A percentile compares a stretch with the other conserved stretches of the same genome.
phyloP scores from a whole-genome alignment of 768 basidiomycete species.

The Lactarius vividus region DNA sequence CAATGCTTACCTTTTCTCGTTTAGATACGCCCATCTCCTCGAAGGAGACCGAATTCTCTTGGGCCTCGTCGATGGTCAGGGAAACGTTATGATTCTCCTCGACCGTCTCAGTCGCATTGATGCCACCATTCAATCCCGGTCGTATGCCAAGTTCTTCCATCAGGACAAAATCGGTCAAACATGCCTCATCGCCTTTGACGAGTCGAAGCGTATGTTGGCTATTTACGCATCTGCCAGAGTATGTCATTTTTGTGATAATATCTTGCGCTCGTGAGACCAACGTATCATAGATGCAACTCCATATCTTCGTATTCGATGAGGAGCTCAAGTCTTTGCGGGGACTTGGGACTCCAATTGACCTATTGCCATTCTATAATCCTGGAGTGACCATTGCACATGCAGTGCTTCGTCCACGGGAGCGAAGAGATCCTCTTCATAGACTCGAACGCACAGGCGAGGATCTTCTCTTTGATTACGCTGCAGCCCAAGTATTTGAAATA shows the following conservation, averaged over 20 bases:
- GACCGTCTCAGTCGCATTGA: constrained; percentile 17
- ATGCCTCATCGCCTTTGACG: constrained; percentile 50
- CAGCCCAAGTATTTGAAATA: constrained; percentile 45
- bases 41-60: constrained; percentile 22
- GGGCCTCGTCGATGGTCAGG: constrained; percentile 10
- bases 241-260: not conserved
- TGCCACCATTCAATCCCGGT: not conserved
- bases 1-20: not conserved
- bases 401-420: constrained; percentile 47
- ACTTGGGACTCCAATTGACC: constrained; percentile 41
- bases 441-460: constrained; percentile 40
- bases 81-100: constrained; percentile 21
- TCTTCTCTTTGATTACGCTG: constrained; percentile 53
- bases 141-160: constrained; percentile 33
- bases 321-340: constrained; percentile 41
- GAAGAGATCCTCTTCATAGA: constrained; percentile 58
- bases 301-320: constrained; percentile 52
- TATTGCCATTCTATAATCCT: constrained; percentile 43
- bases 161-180: constrained; percentile 48
- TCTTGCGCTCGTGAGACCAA: not conserved
- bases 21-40: constrained; percentile 24
- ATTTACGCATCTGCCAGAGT: constrained; percentile 47
- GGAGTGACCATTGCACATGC: constrained; percentile 35
- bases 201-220: constrained; percentile 49
- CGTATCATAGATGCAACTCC: constrained; percentile 34